Conservation (phyloP, 352 stramenopile genomes). For the Blastocystis sp. region DNA sequence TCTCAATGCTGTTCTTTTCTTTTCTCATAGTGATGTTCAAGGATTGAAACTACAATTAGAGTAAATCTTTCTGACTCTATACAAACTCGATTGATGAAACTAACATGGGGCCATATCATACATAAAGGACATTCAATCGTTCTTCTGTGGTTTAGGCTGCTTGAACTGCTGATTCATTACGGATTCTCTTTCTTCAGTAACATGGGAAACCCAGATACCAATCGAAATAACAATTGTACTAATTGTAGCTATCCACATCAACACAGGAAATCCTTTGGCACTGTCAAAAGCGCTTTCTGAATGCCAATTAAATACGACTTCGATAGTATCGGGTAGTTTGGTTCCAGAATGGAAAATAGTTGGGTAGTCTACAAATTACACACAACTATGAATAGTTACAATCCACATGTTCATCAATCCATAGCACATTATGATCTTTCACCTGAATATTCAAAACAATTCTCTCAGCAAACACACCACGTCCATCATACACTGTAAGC, state of each 20-base stretch:
- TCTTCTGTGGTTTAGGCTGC: constrained; percentile 44
- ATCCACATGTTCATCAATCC: constrained; percentile 45
- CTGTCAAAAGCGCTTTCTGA: constrained; percentile 8
- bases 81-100: neutral
- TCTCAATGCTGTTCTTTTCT: no score
- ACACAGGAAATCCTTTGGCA: neutral
- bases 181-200: neutral
- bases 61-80: no score
- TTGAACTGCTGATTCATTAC: constrained; percentile 47
- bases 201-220: neutral
- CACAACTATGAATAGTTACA: neutral
- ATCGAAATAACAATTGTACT: neutral
- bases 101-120: neutral
- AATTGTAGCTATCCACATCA: constrained; percentile 16
- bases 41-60: no score
- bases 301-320: constrained; percentile 21
- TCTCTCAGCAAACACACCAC: constrained; percentile 36
- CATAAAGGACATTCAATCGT: constrained; percentile 19
- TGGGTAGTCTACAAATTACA: neutral
- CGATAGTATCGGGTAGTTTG: neutral
- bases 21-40: no score
- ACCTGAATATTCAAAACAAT: constrained; percentile 19
- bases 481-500: constrained; percentile 42
- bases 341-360: constrained; percentile 21
- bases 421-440: constrained; percentile 40